Base-by-base conservation (phyloP, 2,329 filamentous ascomycete species). In the Trichophyton benhamiae region DNA sequence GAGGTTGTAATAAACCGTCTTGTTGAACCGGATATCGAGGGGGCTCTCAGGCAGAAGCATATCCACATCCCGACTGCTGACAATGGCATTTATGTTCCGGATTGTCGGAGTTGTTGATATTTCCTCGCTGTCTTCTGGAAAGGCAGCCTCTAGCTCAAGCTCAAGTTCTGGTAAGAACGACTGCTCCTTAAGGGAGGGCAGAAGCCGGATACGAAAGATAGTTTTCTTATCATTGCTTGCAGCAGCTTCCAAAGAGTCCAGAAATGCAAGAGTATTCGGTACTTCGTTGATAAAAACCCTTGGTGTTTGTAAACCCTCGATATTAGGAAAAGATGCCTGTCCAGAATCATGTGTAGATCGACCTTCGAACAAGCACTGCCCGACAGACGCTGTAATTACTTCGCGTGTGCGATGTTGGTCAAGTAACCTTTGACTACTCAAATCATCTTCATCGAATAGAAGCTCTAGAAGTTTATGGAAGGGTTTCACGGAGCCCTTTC, bases 1-100 rank as follows among this genome's bases (percentile, higher is more conserved):
- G 30, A 75, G 59, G 17, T 75, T 68, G 4, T 66, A 68, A 55
- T 70, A 68, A 20, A 72, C 57, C 15, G 65, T 71, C 46, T 70
- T 70, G 1, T 71, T 73, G 60, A 76, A 76, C 13, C 74, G 74
- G 46, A 76, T 67, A 61, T 76, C 74, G 36, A 73, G 61, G 1
- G 69, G 64, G 30, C 68, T 70, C 61, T 76, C 74, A 0, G 74
- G 74, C 13, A 76, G 66, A 33, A 76, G 67, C 62, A 74, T 73
- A 60, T 76, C 74, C 15, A 73, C 68, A 42, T 66, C 69, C 58
- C 64, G 70, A 33, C 71, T 68, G n/a, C 62, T 41, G 4, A 71
- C 33, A 36, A 75, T 64, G 1, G 69, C 68, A 52, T 69, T 72
- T 33, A 70, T 66, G 41, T 66, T 70, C 33, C 62, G 65, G n/a